Evolutionary conservation across 202 grass and related monocot species (phyloP).

Genomic region (Setaria italica): DNA sequence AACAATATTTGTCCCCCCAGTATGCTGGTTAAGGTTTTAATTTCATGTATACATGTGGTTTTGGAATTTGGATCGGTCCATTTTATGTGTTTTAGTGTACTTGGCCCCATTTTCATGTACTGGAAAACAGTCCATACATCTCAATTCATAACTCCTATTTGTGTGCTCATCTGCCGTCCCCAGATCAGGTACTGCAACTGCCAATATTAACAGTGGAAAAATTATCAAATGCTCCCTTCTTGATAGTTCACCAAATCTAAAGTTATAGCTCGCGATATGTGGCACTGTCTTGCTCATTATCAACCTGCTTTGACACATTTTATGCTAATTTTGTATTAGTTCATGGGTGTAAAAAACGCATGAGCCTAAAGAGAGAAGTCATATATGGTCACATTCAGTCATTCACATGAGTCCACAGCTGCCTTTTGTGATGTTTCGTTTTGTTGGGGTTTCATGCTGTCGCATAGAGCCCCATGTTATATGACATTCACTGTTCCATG

Average conservation of each 20-base stretch:
- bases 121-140: neutral
- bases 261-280: neutral
- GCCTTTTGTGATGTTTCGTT: constrained; percentile 7
- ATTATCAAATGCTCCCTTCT: neutral
- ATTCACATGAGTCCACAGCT: neutral
- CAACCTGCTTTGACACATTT: neutral
- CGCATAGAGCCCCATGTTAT: neutral
- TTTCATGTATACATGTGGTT: neutral
- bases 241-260: neutral
- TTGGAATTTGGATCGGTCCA: neutral
- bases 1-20: neutral
- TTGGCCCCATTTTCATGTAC: neutral
- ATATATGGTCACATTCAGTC: no score
- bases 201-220: no score
- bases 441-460: neutral
- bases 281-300: neutral
- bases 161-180: neutral
- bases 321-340: neutral
- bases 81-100: neutral
- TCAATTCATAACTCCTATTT: neutral
- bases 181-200: neutral
- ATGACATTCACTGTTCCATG: neutral
- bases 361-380: neutral
- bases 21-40: neutral
- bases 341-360: neutral